A percentile compares a stretch with the other conserved stretches of the same genome.
These are phyloP conservation scores for Macrocybe gigantea DNA, from an alignment of 768 basidiomycete genomes.

Conservation along the genomic window DNA sequence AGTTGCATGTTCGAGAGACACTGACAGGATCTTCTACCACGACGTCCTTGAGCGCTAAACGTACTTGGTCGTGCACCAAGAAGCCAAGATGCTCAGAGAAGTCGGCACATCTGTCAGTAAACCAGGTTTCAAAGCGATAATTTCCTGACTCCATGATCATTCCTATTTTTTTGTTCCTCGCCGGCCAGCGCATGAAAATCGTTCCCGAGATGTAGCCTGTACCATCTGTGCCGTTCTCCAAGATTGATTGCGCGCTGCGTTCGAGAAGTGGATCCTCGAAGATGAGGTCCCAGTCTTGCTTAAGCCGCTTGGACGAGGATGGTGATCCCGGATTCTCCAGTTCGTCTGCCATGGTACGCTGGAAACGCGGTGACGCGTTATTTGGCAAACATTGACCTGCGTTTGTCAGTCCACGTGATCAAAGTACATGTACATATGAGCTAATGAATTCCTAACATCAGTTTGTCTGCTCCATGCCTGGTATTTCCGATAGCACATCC, in stretches of 20 bases:
- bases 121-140: constrained; percentile 32
- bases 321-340: too few relatives aligned
- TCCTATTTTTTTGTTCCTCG: constrained; percentile 20
- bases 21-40: constrained; percentile 20
- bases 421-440: too few relatives aligned
- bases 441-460: too few relatives aligned
- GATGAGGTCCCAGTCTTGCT: constrained; percentile 3
- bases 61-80: constrained; percentile 33
- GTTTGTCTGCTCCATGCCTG: too few relatives aligned
- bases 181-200: constrained; percentile 40
- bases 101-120: constrained; percentile 24
- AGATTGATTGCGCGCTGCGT: constrained; percentile 26
- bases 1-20: constrained; percentile 20
- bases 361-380: too few relatives aligned
- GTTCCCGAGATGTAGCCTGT: constrained; percentile 34
- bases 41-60: constrained; percentile 43
- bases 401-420: too few relatives aligned
- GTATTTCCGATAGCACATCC: constrained; percentile 18
- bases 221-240: constrained; percentile 19
- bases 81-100: constrained; percentile 32
- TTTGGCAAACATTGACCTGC: too few relatives aligned
- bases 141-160: constrained; percentile 22
- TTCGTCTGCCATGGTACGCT: too few relatives aligned
- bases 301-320: constrained; percentile 3
- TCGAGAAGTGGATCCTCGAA: constrained; percentile 19